Conservation (phyloP, 345 rosid genomes). For the Eucalyptus coolabah region DNA sequence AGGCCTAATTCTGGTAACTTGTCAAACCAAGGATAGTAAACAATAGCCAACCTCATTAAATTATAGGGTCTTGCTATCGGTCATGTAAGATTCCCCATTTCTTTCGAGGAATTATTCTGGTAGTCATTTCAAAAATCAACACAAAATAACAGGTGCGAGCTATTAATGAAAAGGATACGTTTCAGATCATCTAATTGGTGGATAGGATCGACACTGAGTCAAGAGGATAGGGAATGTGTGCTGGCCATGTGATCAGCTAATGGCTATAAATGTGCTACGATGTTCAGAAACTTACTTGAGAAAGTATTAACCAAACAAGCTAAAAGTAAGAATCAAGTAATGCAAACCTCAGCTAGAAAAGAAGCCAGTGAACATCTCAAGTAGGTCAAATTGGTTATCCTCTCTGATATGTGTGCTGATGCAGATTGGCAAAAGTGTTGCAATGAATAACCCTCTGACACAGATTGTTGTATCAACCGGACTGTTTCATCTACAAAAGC, state of each 20-base stretch:
- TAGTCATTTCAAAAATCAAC: neutral
- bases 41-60: neutral
- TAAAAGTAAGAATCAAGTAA: neutral
- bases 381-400: slow-evolving; percentile 42
- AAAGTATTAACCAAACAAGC: neutral
- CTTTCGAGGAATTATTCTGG: neutral
- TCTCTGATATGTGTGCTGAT: slow-evolving; percentile 53
- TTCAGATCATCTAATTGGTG: neutral
- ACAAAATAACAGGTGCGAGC: neutral
- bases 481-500: slow-evolving; percentile 52
- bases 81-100: neutral
- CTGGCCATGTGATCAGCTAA: neutral
- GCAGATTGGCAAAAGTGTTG: slow-evolving; percentile 53
- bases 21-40: neutral
- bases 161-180: neutral
- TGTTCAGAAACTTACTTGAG: neutral
- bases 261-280: neutral
- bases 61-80: neutral
- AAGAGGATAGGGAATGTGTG: neutral
- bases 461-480: slow-evolving; percentile 23
- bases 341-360: slow-evolving; percentile 76
- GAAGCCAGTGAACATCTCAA: slow-evolving; percentile 63
- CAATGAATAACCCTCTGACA: slow-evolving; percentile 34
- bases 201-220: neutral
- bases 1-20: neutral